Conservation (phyloP, 805 yeast species). For the Yamadazyma philogaea region DNA sequence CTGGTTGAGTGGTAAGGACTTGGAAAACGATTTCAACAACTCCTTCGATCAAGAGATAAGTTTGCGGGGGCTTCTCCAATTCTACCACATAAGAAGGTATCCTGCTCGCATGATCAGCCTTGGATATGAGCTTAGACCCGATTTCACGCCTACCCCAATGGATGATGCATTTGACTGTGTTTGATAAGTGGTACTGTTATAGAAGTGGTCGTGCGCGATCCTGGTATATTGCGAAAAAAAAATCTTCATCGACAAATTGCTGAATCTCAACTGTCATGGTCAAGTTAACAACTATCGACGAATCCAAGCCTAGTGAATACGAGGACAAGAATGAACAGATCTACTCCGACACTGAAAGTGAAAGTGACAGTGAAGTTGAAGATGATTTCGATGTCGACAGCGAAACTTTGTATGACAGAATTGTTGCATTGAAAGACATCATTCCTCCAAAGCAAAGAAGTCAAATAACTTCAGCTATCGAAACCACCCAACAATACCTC, state of each 20-base stretch:
- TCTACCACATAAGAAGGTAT: conserved; percentile 65
- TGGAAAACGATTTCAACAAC: conserved; percentile 68
- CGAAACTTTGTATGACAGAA: conserved; percentile 84
- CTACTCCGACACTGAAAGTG: conserved; percentile 33
- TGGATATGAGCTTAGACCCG: conserved; percentile 45
- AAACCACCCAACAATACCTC: conserved; percentile 25
- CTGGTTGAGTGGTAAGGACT: conserved; percentile 83
- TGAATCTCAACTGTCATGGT: conserved; percentile 48
- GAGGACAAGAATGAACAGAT: conserved; percentile 28
- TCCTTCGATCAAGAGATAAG: conserved; percentile 87
- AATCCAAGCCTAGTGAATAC: conserved; percentile 45
- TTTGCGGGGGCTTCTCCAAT: conserved; percentile 71
- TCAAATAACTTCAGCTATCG: conserved; percentile 34
- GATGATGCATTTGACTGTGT: conserved; percentile 15
- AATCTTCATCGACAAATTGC: conserved; percentile 12
- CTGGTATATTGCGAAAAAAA: conserved; percentile 3
- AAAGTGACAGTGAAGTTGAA: conserved; percentile 51
- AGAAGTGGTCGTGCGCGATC: neutral
- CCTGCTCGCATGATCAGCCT: conserved; percentile 48
- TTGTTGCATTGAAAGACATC: conserved; percentile 87
- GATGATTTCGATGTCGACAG: conserved; percentile 73
- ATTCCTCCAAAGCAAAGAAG: conserved; percentile 83
- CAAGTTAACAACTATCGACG: conserved; percentile 69
- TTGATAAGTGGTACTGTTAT: neutral
- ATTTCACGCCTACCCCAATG: conserved; percentile 10